A percentile compares a stretch with the other conserved stretches of the same genome.
phyloP scores from a whole-genome alignment of 257 asterid genomes.

The Solanum neorickii region DNA sequence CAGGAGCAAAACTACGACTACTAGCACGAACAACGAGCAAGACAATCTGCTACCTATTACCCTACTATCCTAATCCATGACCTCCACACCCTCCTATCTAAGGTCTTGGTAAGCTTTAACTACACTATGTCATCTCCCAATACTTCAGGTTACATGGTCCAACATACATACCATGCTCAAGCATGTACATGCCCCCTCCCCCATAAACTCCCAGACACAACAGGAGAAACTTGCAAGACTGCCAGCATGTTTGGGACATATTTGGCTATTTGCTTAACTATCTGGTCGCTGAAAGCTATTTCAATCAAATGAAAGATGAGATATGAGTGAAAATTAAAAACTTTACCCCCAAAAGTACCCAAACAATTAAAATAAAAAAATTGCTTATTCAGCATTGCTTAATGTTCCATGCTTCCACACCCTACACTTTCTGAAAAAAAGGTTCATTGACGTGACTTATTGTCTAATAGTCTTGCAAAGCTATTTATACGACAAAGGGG shows the following conservation, averaged over 20 bases:
- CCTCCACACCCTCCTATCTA: neutral
- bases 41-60: neutral
- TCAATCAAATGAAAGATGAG: neutral
- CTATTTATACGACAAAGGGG: neutral
- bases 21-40: neutral
- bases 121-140: neutral
- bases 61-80: neutral
- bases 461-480: neutral
- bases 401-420: neutral
- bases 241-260: neutral
- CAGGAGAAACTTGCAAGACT: neutral
- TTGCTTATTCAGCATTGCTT: neutral
- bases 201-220: neutral
- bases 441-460: neutral
- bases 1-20: neutral
- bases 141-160: neutral
- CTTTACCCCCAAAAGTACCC: neutral
- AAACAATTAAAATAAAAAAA: neutral
- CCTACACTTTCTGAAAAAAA: neutral
- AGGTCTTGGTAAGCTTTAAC: neutral
- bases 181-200: neutral
- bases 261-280: neutral
- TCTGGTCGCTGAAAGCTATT: neutral
- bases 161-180: neutral
- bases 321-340: neutral